Conservation (phyloP, 2,329 filamentous ascomycete genomes). For the Daldinia eschscholtzii region DNA sequence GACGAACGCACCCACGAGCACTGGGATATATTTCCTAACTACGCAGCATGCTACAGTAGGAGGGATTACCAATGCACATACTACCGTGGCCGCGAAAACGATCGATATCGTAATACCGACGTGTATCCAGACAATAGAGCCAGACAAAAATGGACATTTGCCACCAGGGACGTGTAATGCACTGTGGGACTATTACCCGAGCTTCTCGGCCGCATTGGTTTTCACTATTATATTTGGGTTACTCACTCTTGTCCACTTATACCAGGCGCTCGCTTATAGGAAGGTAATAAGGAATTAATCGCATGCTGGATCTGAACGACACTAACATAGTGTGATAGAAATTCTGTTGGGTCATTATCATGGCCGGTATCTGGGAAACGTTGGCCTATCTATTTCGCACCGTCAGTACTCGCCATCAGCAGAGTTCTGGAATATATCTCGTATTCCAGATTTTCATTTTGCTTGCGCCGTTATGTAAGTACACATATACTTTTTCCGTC, state of each 20-base stretch:
- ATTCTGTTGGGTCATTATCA: constrained; percentile 56
- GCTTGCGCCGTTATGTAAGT: constrained; percentile 50
- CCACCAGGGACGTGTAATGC: constrained; percentile 51
- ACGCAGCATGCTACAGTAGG: constrained; percentile 50
- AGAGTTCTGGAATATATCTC: constrained; percentile 44
- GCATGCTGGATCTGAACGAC: no score
- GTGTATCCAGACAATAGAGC: constrained; percentile 53
- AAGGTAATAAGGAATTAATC: constrained; percentile 41
- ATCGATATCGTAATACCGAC: constrained; percentile 53
- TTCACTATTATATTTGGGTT: constrained; percentile 50
- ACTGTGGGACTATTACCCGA: constrained; percentile 54
- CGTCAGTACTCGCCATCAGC: constrained; percentile 49
- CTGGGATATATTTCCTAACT: constrained; percentile 46
- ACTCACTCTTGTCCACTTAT: constrained; percentile 39
- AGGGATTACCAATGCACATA: constrained; percentile 48
- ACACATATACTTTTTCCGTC: background rate
- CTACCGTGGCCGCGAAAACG: constrained; percentile 51
- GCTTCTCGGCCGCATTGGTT: constrained; percentile 49
- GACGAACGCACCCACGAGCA: constrained; percentile 26
- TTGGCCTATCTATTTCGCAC: constrained; percentile 50
- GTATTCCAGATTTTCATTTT: constrained; percentile 50
- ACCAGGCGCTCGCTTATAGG: constrained; percentile 45
- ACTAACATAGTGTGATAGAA: constrained; percentile 32
- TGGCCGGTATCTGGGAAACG: constrained; percentile 53
- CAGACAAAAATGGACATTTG: constrained; percentile 53